Evolutionary conservation across 176 grass and related monocot species (phyloP).

Genomic region (Leersia perrieri): DNA sequence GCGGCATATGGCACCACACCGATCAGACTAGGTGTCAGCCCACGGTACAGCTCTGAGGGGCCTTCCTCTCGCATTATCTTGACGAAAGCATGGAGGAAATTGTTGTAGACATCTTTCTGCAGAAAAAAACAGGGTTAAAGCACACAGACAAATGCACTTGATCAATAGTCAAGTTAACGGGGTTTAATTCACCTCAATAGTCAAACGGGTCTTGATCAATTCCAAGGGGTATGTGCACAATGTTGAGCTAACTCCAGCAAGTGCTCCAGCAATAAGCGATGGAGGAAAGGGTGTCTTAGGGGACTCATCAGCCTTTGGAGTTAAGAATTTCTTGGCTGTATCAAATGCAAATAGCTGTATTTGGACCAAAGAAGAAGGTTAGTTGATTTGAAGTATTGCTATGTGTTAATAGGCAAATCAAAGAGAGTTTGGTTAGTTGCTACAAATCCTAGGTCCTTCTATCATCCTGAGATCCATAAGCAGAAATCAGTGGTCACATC

Average conservation of each 20-base stretch:
- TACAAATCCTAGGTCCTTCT: constrained; percentile 1
- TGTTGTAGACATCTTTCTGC: constrained; percentile 89
- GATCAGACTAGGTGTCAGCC: constrained; percentile 81
- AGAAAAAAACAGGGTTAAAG: constrained; percentile 14
- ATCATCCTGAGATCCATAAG: background rate
- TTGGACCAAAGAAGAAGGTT: constrained; percentile 4
- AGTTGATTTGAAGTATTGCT: background rate
- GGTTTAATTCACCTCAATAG: constrained; percentile 66
- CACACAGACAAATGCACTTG: background rate
- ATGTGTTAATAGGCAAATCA: background rate
- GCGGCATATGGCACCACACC: constrained; percentile 93
- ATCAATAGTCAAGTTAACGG: background rate
- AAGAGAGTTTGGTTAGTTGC: background rate
- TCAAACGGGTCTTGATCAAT: constrained; percentile 90
- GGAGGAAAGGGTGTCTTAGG: constrained; percentile 65
- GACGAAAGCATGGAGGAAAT: constrained; percentile 83
- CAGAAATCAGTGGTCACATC: background rate
- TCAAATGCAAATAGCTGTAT: constrained; percentile 94
- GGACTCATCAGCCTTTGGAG: constrained; percentile 59
- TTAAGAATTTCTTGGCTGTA: constrained; percentile 93
- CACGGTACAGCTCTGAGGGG: constrained; percentile 83
- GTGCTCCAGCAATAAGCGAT: constrained; percentile 78
- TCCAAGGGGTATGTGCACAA: constrained; percentile 96
- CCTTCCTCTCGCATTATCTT: constrained; percentile 95
- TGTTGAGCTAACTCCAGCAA: constrained; percentile 98